Conservation (phyloP, 805 yeast genomes). For the Ogataea ganodermae region DNA sequence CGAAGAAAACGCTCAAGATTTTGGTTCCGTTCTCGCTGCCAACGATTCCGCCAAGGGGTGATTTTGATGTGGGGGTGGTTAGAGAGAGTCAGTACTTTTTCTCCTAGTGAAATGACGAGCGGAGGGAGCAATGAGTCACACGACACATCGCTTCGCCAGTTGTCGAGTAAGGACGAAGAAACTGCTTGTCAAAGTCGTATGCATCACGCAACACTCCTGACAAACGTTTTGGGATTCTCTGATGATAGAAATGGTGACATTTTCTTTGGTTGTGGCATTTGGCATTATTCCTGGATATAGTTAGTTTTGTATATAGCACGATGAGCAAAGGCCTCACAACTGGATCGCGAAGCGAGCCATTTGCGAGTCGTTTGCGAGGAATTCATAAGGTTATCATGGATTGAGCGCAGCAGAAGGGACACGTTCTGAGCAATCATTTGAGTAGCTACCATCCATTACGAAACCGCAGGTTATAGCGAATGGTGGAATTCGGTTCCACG, state of each 20-base stretch:
- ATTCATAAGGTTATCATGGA: not conserved
- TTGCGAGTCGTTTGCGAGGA: not conserved
- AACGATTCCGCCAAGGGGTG: conserved; percentile 75
- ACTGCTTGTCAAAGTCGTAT: too few species aligned
- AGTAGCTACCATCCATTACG: too few species aligned
- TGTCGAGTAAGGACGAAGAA: not conserved
- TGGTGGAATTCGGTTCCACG: too few species aligned
- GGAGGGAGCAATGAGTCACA: not conserved
- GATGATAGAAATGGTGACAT: too few species aligned
- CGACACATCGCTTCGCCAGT: not conserved
- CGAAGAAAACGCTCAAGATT: conserved; percentile 39
- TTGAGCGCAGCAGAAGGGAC: too few species aligned
- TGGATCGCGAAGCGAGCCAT: not conserved
- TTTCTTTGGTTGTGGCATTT: too few species aligned
- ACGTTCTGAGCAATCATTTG: not conserved
- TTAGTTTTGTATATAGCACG: too few species aligned
- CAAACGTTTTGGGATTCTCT: too few species aligned
- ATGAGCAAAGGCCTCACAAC: too few species aligned
- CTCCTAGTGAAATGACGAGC: conserved; percentile 27
- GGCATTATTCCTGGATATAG: too few species aligned
- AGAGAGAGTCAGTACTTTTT: conserved; percentile 82
- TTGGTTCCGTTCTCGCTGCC: conserved; percentile 74
- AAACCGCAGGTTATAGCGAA: too few species aligned
- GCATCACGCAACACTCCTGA: too few species aligned
- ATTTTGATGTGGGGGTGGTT: conserved; percentile 75